Percentiles rank a stretch among this genome's conserved stretches.
phyloP scores from a whole-genome alignment of 2,329 filamentous ascomycete species.

The Cladosporium sp. region DNA sequence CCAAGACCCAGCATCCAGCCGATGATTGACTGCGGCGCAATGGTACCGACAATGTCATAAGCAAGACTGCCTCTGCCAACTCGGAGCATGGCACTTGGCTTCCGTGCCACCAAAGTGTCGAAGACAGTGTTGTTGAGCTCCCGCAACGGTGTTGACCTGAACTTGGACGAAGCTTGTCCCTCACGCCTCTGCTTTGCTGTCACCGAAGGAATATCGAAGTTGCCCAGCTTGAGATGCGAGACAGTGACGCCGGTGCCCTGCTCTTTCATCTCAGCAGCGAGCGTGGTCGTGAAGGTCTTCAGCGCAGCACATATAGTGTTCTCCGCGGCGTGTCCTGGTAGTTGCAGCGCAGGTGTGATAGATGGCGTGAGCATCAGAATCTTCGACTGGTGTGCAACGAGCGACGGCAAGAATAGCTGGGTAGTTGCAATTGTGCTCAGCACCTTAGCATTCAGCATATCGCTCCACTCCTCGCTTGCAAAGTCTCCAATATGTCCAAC shows the following conservation, averaged over 20 bases:
- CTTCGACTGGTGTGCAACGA: constrained; percentile 60
- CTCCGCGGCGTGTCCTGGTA: constrained; percentile 82
- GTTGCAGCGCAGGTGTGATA: constrained; percentile 77
- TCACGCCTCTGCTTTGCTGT: constrained; percentile 43
- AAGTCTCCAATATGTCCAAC: constrained; percentile 84
- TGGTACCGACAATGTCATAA: constrained; percentile 83
- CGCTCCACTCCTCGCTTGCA: constrained; percentile 78
- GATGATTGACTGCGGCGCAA: constrained; percentile 76
- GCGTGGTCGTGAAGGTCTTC: constrained; percentile 79
- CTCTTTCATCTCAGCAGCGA: constrained; percentile 76
- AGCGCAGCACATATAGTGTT: constrained; percentile 82
- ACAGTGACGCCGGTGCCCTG: constrained; percentile 68
- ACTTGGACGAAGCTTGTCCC: constrained; percentile 36
- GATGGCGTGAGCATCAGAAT: constrained; percentile 78
- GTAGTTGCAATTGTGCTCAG: constrained; percentile 86
- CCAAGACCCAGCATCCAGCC: constrained; percentile 90
- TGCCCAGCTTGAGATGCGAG: constrained; percentile 85
- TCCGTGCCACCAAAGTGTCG: constrained; percentile 74
- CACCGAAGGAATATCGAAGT: constrained; percentile 78
- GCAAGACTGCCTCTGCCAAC: constrained; percentile 82
- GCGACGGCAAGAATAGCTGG: constrained; percentile 72
- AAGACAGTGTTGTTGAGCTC: constrained; percentile 86
- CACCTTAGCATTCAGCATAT: constrained; percentile 89
- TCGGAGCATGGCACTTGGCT: constrained; percentile 64
- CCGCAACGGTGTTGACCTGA: constrained; percentile 64